These are phyloP conservation scores for Phylloporus rhodoxanthus DNA, from an alignment of 768 basidiomycete species.

Conservation along the genomic window DNA sequence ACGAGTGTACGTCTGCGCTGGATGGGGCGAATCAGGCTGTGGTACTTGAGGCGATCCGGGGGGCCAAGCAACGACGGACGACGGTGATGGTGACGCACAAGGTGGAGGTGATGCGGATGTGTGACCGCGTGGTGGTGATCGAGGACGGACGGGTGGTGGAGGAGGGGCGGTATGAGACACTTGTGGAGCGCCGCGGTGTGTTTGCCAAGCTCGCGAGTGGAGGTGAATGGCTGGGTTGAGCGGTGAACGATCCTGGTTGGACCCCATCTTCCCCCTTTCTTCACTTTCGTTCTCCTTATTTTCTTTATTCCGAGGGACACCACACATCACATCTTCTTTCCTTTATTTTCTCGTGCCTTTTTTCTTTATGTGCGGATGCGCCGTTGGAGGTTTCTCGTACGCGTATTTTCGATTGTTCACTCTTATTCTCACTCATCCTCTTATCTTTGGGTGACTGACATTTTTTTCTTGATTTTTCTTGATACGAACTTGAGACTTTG, in stretches of 20 bases:
- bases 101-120: slow-evolving; percentile 82
- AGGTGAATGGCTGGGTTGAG: slow-evolving; percentile 54
- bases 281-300: background rate
- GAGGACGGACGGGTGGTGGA: slow-evolving; percentile 74
- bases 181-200: slow-evolving; percentile 60
- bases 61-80: slow-evolving; percentile 63
- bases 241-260: background rate
- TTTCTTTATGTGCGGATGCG: background rate
- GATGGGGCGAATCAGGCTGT: slow-evolving; percentile 80
- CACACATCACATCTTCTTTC: background rate
- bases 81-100: slow-evolving; percentile 95
- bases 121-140: slow-evolving; percentile 82
- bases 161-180: slow-evolving; percentile 66
- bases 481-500: background rate
- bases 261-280: background rate
- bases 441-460: no score
- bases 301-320: background rate
- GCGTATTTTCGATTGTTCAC: background rate
- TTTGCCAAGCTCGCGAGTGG: slow-evolving; percentile 76
- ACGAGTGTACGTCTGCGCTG: slow-evolving; percentile 93
- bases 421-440: background rate
- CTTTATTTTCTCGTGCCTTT: no score
- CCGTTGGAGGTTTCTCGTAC: background rate
- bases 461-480: background rate
- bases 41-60: slow-evolving; percentile 70